Percentiles rank a stretch among this genome's conserved stretches.
Conservation (phyloP, 352 stramenopile genomes). For the Phytophthora sp. region DNA sequence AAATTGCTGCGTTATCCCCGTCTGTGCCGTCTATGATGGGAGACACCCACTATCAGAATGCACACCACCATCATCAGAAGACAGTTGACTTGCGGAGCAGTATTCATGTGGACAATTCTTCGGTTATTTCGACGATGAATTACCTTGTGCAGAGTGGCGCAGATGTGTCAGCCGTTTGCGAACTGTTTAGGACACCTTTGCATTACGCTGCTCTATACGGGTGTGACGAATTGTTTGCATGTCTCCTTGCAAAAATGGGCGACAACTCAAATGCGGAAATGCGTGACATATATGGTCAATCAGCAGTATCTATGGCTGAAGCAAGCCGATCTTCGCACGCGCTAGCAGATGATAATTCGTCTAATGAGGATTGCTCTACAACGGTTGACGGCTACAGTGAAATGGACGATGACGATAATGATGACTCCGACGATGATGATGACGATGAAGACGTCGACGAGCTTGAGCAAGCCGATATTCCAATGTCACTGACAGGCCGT, state of each 20-base stretch:
- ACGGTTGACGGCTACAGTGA: constrained; percentile 28
- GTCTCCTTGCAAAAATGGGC: constrained; percentile 58
- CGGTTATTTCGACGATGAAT: constrained; percentile 72
- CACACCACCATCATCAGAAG: constrained; percentile 19
- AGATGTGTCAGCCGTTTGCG: constrained; percentile 65
- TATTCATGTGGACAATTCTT: constrained; percentile 55
- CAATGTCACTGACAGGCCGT: constrained; percentile 52
- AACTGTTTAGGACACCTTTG: constrained; percentile 71
- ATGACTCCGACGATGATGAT: constrained; percentile 43
- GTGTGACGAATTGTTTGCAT: constrained; percentile 60
- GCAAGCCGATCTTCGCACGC: constrained; percentile 37
- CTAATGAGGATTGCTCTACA: constrained; percentile 22
- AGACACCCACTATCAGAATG: constrained; percentile 6
- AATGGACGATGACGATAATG: constrained; percentile 43
- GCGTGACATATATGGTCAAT: constrained; percentile 77
- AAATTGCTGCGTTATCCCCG: constrained; percentile 29
- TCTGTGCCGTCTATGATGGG: constrained; percentile 21
- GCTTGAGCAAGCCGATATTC: constrained; percentile 49
- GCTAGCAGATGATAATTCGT: constrained; percentile 18
- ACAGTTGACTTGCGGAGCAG: constrained; percentile 49
- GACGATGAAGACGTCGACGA: constrained; percentile 54
- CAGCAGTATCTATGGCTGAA: constrained; percentile 52
- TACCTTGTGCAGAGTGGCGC: constrained; percentile 73
- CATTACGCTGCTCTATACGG: constrained; percentile 81
- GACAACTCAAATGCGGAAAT: constrained; percentile 43